Conservation (phyloP, 2,329 filamentous ascomycete genomes). For the Penicillium freii region DNA sequence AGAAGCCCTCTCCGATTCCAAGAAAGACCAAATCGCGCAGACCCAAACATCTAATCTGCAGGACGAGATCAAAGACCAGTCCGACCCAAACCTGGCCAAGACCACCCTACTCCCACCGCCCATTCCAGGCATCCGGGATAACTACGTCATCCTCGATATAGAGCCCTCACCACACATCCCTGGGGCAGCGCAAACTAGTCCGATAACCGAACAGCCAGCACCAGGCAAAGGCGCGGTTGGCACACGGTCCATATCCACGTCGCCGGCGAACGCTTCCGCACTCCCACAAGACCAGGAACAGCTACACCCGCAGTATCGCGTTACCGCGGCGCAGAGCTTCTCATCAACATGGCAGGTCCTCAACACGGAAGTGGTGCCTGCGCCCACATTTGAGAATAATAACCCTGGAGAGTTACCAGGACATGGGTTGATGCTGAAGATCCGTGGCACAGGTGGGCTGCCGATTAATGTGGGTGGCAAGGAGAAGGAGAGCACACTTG, state of each 20-base stretch:
- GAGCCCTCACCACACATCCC: conserved; percentile 25
- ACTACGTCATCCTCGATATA: conserved; percentile 59
- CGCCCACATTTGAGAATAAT: conserved; percentile 62
- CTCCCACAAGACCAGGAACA: conserved; percentile 6
- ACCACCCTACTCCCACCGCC: conserved; percentile 47
- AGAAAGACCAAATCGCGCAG: conserved; percentile 15
- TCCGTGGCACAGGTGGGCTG: conserved; percentile 42
- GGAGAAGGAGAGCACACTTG: conserved; percentile 32
- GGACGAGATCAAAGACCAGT: conserved; percentile 21
- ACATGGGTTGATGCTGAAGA: conserved; percentile 47
- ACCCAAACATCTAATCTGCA: conserved; percentile 5
- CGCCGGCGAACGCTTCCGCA: conserved; percentile 17
- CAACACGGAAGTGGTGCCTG: conserved; percentile 52
- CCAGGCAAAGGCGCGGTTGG: conserved; percentile 4
- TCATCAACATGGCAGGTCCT: conserved; percentile 71
- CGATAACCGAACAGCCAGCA: not conserved
- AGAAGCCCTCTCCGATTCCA: conserved; percentile 27
- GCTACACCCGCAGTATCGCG: conserved; percentile 40
- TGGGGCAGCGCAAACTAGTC: not conserved
- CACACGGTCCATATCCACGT: conserved; percentile 23
- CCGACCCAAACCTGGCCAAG: conserved; percentile 14
- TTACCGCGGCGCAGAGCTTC: conserved; percentile 70
- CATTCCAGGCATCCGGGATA: conserved; percentile 50
- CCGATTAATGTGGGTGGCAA: conserved; percentile 20
- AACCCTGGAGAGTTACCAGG: conserved; percentile 53